phyloP scores from a whole-genome alignment of 139 green algal species.

The Pleodorina starrii region DNA sequence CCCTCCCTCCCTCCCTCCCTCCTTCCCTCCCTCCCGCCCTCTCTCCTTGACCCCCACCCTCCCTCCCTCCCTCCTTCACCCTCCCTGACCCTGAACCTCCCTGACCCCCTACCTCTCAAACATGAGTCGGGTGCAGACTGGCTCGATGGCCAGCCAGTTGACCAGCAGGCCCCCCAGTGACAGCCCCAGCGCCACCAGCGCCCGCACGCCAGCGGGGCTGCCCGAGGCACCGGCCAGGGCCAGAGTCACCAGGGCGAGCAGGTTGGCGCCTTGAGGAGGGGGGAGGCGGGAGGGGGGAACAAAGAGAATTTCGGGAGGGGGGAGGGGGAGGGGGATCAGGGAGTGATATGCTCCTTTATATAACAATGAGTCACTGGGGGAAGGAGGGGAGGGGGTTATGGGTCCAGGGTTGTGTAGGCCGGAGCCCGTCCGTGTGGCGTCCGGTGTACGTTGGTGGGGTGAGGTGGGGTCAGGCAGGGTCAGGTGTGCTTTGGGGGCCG shows the following conservation, averaged over 20 bases:
- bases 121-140: conserved; percentile 74
- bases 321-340: no score
- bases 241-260: conserved; percentile 45
- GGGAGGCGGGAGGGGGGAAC: neutral
- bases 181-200: conserved; percentile 50
- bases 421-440: no score
- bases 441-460: no score
- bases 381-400: neutral
- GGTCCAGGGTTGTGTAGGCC: no score
- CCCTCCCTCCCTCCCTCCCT: no score
- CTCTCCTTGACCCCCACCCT: no score
- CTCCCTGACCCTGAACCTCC: neutral
- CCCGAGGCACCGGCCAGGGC: conserved; percentile 20
- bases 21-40: no score
- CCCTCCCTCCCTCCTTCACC: neutral
- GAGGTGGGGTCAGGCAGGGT: no score
- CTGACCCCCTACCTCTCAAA: conserved; percentile 69
- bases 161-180: conserved; percentile 60
- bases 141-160: conserved; percentile 78
- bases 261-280: conserved; percentile 29
- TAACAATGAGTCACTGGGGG: no score
- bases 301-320: neutral
- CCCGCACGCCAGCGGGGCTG: neutral
- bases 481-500: no score
- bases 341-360: no score